Conservation (phyloP, 345 rosid species). For the Pelargonium nanum region DNA sequence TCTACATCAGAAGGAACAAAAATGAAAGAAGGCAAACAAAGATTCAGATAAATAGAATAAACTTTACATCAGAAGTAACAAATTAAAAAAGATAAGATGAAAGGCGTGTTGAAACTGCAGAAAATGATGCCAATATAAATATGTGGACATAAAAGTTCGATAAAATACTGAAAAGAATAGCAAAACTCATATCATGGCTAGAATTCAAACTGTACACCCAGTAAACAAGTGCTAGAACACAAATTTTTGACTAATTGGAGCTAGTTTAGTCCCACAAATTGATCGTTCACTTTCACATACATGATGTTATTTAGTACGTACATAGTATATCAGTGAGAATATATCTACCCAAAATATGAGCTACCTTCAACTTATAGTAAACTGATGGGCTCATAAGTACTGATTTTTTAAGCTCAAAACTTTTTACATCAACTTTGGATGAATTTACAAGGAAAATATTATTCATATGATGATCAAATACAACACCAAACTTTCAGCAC, state of each 20-base stretch:
- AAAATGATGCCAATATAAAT: not conserved
- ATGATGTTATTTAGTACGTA: too few species aligned
- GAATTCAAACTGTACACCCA: not conserved
- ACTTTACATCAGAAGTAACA: not conserved
- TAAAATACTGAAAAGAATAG: not conserved
- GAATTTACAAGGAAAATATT: too few species aligned
- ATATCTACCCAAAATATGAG: not conserved
- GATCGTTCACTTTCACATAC: not conserved
- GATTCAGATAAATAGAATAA: not conserved
- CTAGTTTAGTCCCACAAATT: too few species aligned
- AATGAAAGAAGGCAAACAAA: conserved; percentile 3
- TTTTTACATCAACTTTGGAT: too few species aligned
- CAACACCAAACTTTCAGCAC: too few species aligned
- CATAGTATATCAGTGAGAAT: not conserved
- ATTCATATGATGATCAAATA: too few species aligned
- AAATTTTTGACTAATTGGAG: not conserved
- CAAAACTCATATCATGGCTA: not conserved
- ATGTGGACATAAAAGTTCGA: not conserved
- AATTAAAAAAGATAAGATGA: conserved; percentile 6
- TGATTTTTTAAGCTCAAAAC: too few species aligned
- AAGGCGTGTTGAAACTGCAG: not conserved
- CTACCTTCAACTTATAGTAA: too few species aligned
- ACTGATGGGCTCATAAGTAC: too few species aligned
- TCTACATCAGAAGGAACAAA: conserved; percentile 28
- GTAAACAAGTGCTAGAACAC: not conserved